Percentiles rank a stretch among this genome's conserved stretches.
These are phyloP conservation scores for Ilex asprella DNA, from an alignment of 257 asterid genomes.

Conservation along the genomic window DNA sequence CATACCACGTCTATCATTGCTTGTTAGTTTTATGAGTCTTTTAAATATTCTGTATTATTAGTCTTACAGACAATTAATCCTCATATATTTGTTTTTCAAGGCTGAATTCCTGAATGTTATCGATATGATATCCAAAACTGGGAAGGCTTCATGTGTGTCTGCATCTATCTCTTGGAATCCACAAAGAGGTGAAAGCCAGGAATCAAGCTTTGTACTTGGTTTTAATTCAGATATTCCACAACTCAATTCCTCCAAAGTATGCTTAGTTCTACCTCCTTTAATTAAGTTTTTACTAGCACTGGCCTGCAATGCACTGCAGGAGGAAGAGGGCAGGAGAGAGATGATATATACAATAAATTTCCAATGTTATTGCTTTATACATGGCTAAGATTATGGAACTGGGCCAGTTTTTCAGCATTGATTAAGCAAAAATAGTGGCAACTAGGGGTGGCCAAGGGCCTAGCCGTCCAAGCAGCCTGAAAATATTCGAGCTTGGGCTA, in stretches of 20 bases:
- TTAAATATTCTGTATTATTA: neutral
- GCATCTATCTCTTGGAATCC: conserved; percentile 94
- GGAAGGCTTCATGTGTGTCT: conserved; percentile 53
- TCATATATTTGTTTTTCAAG: conserved; percentile 21
- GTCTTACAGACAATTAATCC: no score
- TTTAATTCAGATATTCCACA: conserved; percentile 58
- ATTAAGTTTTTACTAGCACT: no score
- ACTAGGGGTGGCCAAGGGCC: no score
- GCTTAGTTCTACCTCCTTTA: conserved; percentile 9
- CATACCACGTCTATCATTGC: neutral
- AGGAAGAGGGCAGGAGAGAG: neutral
- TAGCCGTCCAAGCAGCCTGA: no score
- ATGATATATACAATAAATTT: no score
- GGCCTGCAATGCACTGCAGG: neutral
- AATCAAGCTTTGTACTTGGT: conserved; percentile 72
- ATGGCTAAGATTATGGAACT: no score
- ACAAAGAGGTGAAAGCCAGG: conserved; percentile 52
- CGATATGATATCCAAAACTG: conserved; percentile 65
- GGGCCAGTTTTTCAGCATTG: no score
- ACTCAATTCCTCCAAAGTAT: conserved; percentile 73
- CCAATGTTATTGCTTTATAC: no score
- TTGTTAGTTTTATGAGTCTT: neutral
- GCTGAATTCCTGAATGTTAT: conserved; percentile 83
- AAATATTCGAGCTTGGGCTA: no score
- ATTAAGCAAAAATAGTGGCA: no score